Percentiles rank a stretch among this genome's conserved stretches.
phyloP scores from a whole-genome alignment of 495 filamentous ascomycete species.

The Aspergillus sparsus region DNA sequence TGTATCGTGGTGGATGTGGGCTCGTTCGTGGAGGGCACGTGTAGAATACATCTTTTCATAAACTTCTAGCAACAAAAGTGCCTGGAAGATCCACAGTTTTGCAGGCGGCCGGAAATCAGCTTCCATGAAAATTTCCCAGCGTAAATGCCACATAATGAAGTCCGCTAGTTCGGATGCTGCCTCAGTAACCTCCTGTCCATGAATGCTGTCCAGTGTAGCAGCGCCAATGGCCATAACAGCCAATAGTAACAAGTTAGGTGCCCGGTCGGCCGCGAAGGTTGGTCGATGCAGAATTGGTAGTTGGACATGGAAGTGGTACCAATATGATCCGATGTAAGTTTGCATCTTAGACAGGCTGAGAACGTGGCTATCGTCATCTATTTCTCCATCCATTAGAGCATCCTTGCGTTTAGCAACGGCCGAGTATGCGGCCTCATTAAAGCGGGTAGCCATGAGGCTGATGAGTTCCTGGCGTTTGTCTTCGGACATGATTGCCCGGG shows the following conservation, averaged over 20 bases:
- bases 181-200: slow-evolving; percentile 71
- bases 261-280: slow-evolving; percentile 85
- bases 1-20: slow-evolving; percentile 95
- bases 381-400: slow-evolving; percentile 74
- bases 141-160: slow-evolving; percentile 86
- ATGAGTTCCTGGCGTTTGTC: slow-evolving; percentile 82
- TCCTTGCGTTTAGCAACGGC: slow-evolving; percentile 75
- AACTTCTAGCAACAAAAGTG: slow-evolving; percentile 82
- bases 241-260: slow-evolving; percentile 81
- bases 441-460: slow-evolving; percentile 80
- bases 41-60: slow-evolving; percentile 98
- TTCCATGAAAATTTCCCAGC: slow-evolving; percentile 92
- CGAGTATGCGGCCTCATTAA: slow-evolving; percentile 78
- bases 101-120: slow-evolving; percentile 89
- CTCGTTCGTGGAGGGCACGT: slow-evolving; percentile 86
- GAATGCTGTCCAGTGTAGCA: slow-evolving; percentile 78
- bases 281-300: slow-evolving; percentile 93
- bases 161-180: slow-evolving; percentile 76
- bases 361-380: slow-evolving; percentile 71
- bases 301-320: slow-evolving; percentile 93
- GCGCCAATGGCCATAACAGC: slow-evolving; percentile 95
- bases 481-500: slow-evolving; percentile 80
- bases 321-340: slow-evolving; percentile 89
- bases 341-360: slow-evolving; percentile 93
- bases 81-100: slow-evolving; percentile 97